Percentiles rank a stretch among this genome's conserved stretches.
phyloP scores from a whole-genome alignment of 441 rosid genomes.

The Adansonia gregorii region DNA sequence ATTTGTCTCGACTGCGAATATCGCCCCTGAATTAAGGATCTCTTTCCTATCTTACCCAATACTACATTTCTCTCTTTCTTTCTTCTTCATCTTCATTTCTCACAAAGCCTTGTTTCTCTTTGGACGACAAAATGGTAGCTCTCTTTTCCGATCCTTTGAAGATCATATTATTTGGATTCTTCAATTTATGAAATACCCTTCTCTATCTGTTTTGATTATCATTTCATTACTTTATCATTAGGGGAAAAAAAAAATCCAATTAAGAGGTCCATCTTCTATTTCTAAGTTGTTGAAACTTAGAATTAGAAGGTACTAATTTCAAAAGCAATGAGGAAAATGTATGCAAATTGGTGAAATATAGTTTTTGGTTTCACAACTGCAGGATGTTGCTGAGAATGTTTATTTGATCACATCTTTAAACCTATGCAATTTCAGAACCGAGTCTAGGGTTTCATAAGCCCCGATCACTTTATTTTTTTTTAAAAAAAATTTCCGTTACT shows the following conservation, averaged over 20 bases:
- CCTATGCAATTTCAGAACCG: too few relatives aligned
- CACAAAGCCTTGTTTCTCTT: constrained; percentile 36
- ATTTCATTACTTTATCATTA: neutral
- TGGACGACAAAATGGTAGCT: constrained; percentile 60
- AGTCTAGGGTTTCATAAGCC: too few relatives aligned
- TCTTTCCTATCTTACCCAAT: constrained; percentile 32
- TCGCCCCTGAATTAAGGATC: constrained; percentile 56
- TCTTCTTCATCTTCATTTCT: constrained; percentile 33
- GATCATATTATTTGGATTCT: neutral
- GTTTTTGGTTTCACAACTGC: neutral
- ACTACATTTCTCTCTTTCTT: constrained; percentile 20
- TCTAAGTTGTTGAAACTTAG: neutral
- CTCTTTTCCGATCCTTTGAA: neutral
- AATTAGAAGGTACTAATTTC: neutral
- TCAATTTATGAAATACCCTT: neutral
- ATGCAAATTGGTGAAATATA: neutral
- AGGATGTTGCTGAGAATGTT: neutral
- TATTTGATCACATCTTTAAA: neutral
- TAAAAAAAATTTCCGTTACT: too few relatives aligned
- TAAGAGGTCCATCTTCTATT: neutral
- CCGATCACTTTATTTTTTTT: too few relatives aligned
- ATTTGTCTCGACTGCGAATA: constrained; percentile 34
- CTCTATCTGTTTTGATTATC: neutral
- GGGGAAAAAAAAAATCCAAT: neutral
- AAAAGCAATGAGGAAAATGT: neutral